A percentile compares a stretch with the other conserved stretches of the same genome.
Conservation (phyloP, 2,329 filamentous ascomycete species). For the Calonectria pseudoreteaudii region DNA sequence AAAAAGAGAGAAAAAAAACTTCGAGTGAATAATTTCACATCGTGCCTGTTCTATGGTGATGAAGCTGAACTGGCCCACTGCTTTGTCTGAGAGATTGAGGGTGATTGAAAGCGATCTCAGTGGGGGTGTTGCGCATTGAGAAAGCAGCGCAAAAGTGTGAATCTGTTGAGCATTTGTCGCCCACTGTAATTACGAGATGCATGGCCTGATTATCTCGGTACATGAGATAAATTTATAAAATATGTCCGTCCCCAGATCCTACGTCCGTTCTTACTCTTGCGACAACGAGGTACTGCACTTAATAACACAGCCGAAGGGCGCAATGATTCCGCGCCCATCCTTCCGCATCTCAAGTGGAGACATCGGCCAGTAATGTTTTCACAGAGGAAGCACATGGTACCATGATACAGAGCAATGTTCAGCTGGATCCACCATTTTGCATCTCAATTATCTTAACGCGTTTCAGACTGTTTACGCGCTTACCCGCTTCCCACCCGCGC, state of each 20-base stretch:
- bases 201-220: no score
- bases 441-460: not conserved
- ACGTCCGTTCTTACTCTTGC: not conserved
- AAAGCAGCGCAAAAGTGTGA: no score
- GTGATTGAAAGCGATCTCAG: no score
- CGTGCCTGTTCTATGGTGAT: no score
- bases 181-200: no score
- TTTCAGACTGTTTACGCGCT: not conserved
- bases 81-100: no score
- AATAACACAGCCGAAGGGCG: not conserved
- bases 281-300: not conserved
- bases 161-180: no score
- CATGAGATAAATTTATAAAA: no score
- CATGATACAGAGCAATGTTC: not conserved
- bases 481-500: not conserved
- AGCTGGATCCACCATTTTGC: constrained; percentile 1
- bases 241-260: not conserved
- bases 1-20: no score
- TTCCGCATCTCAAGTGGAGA: not conserved
- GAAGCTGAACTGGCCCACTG: no score
- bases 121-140: no score
- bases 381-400: not conserved
- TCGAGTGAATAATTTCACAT: no score
- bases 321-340: not conserved
- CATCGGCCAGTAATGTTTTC: not conserved